Evolutionary conservation across 495 filamentous ascomycete genomes (phyloP).

Genomic region (Beverwykella pulmonaria): DNA sequence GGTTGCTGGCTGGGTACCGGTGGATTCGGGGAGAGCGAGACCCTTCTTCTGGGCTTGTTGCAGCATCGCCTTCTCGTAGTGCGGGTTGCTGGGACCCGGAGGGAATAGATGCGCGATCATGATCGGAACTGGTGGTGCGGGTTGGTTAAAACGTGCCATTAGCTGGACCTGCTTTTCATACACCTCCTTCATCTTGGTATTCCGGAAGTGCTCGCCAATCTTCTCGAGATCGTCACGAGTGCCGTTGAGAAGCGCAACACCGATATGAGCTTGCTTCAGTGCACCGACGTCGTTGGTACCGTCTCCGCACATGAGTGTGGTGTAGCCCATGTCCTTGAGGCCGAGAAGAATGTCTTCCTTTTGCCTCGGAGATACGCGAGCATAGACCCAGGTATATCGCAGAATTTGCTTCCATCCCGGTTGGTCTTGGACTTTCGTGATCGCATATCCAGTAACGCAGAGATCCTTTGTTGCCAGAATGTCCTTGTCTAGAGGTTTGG

Average conservation of each 20-base stretch:
- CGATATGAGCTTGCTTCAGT: conserved; percentile 96
- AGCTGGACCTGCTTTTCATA: conserved; percentile 93
- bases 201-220: conserved; percentile 90
- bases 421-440: conserved; percentile 85
- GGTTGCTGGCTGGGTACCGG: conserved; percentile 44
- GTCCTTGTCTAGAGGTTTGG: conserved; percentile 73
- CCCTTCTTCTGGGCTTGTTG: conserved; percentile 77
- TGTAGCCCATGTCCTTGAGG: conserved; percentile 94
- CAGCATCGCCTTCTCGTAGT: conserved; percentile 91
- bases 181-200: conserved; percentile 95
- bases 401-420: conserved; percentile 71
- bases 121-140: conserved; percentile 81
- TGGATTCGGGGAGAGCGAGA: conserved; percentile 49
- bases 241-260: conserved; percentile 93
- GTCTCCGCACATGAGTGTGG: conserved; percentile 97
- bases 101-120: conserved; percentile 94
- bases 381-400: conserved; percentile 95
- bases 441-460: conserved; percentile 92
- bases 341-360: conserved; percentile 98
- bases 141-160: conserved; percentile 93
- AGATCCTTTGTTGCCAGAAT: conserved; percentile 88
- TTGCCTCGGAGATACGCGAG: conserved; percentile 95
- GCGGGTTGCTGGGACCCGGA: conserved; percentile 87
- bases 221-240: conserved; percentile 85
- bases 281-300: conserved; percentile 98